Conservation (phyloP, 495 filamentous ascomycete genomes). For the Neurospora sp. region DNA sequence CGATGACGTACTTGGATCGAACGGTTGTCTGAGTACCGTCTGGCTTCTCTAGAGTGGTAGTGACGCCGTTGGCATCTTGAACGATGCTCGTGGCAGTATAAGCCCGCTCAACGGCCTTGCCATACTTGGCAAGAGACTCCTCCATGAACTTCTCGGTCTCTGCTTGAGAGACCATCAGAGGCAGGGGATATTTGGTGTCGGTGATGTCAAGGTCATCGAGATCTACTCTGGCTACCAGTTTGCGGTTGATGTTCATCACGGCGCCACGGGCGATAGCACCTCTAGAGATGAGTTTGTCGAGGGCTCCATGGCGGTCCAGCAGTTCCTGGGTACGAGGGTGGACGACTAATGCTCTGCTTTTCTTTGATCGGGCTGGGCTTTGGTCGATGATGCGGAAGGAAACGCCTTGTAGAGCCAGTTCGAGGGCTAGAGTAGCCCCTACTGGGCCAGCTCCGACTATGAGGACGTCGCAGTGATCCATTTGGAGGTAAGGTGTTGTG, state of each 20-base stretch:
- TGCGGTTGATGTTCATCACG: constrained; percentile 23
- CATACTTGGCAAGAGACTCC: constrained; percentile 21
- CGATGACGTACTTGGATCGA: constrained; percentile 32
- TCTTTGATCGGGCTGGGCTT: constrained; percentile 22
- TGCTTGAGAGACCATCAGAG: constrained; percentile 31
- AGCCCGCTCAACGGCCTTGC: constrained; percentile 22
- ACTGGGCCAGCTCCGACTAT: constrained; percentile 28
- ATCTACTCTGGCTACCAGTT: constrained; percentile 9
- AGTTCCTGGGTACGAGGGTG: constrained; percentile 38
- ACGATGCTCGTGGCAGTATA: constrained; percentile 22
- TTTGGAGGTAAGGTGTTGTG: background rate
- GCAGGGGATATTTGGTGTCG: constrained; percentile 27
- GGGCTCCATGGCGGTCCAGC: constrained; percentile 31
- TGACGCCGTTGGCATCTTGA: constrained; percentile 27
- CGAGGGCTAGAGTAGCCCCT: constrained; percentile 22
- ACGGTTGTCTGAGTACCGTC: constrained; percentile 15
- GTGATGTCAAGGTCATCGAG: constrained; percentile 20
- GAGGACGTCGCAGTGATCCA: constrained; percentile 24
- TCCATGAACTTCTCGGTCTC: constrained; percentile 33
- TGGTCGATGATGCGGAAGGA: constrained; percentile 35
- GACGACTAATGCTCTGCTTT: constrained; percentile 33
- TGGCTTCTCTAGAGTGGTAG: constrained; percentile 12
- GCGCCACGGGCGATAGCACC: constrained; percentile 21
- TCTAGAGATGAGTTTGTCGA: constrained; percentile 16
- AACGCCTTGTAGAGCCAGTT: constrained; percentile 24